Percentiles rank a stretch among this genome's conserved stretches.
Conservation (phyloP, 73 alveolate species). For the Symbiodinium natans region DNA sequence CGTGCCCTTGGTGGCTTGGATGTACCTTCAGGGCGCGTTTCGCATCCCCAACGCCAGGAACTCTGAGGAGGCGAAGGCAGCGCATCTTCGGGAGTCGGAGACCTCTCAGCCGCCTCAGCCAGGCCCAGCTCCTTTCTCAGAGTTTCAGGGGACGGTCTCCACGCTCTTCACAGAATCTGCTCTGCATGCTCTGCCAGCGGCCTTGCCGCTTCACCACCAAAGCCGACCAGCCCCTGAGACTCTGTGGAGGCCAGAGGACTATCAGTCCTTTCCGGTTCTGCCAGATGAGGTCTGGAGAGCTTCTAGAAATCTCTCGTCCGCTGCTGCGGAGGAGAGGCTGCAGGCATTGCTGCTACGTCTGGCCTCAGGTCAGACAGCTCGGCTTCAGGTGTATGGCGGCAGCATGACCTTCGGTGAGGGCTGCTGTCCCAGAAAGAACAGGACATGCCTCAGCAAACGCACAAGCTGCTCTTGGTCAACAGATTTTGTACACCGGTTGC, state of each 20-base stretch:
- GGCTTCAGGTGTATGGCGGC: constrained; percentile 30
- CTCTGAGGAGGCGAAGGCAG: no score
- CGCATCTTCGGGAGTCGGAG: background rate
- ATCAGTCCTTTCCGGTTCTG: background rate
- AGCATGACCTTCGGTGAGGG: constrained; percentile 78
- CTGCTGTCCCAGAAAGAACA: background rate
- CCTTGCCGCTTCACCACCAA: background rate
- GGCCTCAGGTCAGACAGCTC: background rate
- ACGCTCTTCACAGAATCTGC: background rate
- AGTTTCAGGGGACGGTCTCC: background rate
- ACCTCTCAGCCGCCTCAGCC: background rate
- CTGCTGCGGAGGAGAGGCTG: background rate
- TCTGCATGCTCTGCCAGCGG: background rate
- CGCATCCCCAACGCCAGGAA: no score
- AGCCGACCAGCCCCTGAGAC: background rate
- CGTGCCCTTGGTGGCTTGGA: background rate
- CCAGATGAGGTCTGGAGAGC: background rate
- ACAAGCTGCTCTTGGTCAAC: background rate
- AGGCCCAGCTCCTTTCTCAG: background rate
- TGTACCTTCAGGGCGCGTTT: background rate
- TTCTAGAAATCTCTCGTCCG: background rate
- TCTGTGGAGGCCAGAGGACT: background rate
- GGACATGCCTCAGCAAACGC: background rate
- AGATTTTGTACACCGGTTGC: constrained; percentile 3
- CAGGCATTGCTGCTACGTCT: background rate